Evolutionary conservation across 306 rosid species (phyloP).

Genomic region (Spatholobus suberectus): DNA sequence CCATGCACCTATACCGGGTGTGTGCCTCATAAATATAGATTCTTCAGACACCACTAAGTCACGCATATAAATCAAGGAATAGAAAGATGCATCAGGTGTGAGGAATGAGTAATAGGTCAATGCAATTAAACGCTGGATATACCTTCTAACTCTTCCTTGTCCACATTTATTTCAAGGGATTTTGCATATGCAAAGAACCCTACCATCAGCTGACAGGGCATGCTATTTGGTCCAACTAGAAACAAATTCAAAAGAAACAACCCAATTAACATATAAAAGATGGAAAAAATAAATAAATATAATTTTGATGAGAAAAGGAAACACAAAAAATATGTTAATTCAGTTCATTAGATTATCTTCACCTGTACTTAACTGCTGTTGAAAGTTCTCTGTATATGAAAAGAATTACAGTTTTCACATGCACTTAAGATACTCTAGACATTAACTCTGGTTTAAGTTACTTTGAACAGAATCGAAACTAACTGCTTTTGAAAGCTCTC

Average conservation of each 20-base stretch:
- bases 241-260: constrained; percentile 44
- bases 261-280: constrained; percentile 21
- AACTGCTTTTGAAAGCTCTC: background rate
- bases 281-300: background rate
- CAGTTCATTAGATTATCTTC: constrained; percentile 10
- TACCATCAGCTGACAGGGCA: constrained; percentile 98
- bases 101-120: background rate
- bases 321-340: background rate
- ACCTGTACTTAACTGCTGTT: background rate
- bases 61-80: background rate
- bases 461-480: constrained; percentile 1
- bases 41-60: constrained; percentile 8
- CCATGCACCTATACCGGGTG: background rate
- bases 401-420: constrained; percentile 10
- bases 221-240: constrained; percentile 84
- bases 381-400: background rate
- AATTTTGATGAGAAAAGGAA: background rate
- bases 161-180: constrained; percentile 81
- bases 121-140: constrained; percentile 20
- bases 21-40: constrained; percentile 17
- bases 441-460: background rate
- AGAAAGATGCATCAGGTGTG: background rate
- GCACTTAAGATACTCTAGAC: constrained; percentile 12
- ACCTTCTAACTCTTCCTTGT: constrained; percentile 90
- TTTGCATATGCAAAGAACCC: constrained; percentile 94